Evolutionary conservation across 108 stramenopile species (phyloP).

Genomic region (Seminavis robusta): DNA sequence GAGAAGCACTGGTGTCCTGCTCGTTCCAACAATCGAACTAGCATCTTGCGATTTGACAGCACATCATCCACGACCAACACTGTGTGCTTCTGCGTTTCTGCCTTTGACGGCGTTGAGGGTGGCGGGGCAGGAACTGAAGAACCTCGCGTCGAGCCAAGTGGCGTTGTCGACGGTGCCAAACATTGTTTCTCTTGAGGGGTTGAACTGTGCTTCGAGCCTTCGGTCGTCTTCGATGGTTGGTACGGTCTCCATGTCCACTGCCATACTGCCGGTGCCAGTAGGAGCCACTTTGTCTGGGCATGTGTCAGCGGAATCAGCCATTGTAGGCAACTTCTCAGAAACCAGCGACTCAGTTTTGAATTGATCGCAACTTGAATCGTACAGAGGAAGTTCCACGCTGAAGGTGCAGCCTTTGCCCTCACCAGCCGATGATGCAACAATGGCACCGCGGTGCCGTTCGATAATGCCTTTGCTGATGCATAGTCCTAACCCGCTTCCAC

Average conservation of each 20-base stretch:
- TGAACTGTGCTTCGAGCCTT: no score
- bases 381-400: no score
- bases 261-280: no score
- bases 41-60: conserved; percentile 26
- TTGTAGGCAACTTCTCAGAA: no score
- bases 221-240: no score
- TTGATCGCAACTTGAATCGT: conserved; percentile 4
- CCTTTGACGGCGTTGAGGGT: not conserved
- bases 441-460: conserved; percentile 31
- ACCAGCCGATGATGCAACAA: no score
- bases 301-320: no score
- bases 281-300: no score
- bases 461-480: conserved; percentile 36
- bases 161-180: not conserved
- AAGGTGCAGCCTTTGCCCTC: no score
- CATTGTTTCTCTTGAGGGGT: no score
- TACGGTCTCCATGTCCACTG: no score
- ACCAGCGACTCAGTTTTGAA: not conserved
- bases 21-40: conserved; percentile 13
- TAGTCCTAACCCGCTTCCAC: conserved; percentile 39
- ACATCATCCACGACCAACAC: conserved; percentile 23
- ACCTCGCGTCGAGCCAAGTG: not conserved
- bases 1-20: conserved; percentile 13
- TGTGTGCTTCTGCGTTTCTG: not conserved
- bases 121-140: not conserved